phyloP scores from a whole-genome alignment of 768 basidiomycete genomes.

The Amanita muscaria region DNA sequence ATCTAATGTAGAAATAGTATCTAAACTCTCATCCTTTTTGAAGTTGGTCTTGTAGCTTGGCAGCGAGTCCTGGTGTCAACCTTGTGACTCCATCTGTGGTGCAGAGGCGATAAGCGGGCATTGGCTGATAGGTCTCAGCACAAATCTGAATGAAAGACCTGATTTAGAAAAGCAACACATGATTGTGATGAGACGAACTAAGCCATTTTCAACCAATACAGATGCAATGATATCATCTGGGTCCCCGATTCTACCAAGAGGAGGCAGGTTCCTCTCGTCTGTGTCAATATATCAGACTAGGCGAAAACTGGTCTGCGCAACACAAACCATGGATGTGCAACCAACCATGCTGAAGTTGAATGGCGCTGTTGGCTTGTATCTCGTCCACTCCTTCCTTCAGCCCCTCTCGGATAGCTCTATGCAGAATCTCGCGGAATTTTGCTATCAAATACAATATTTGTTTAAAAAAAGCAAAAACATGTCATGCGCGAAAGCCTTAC shows the following conservation, averaged over 20 bases:
- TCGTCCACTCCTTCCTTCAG: slow-evolving; percentile 55
- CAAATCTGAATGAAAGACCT: slow-evolving; percentile 36
- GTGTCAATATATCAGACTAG: background rate
- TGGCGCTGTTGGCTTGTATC: slow-evolving; percentile 53
- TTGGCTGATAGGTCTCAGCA: slow-evolving; percentile 68
- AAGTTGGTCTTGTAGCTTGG: slow-evolving; percentile 41
- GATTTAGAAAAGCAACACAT: background rate
- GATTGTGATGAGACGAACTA: slow-evolving; percentile 31
- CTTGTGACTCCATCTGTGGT: slow-evolving; percentile 64
- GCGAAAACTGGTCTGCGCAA: background rate
- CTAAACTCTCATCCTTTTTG: too few species aligned
- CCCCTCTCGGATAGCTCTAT: slow-evolving; percentile 47
- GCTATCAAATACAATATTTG: too few species aligned
- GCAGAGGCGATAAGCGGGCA: slow-evolving; percentile 79
- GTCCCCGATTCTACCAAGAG: slow-evolving; percentile 68
- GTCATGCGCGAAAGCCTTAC: slow-evolving; percentile 36
- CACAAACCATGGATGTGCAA: slow-evolving; percentile 67
- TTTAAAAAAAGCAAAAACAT: too few species aligned
- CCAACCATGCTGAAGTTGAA: slow-evolving; percentile 69
- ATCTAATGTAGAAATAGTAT: too few species aligned
- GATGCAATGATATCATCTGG: slow-evolving; percentile 79
- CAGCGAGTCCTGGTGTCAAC: slow-evolving; percentile 55
- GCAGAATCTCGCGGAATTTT: slow-evolving; percentile 49
- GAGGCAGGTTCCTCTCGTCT: slow-evolving; percentile 72
- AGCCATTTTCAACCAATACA: slow-evolving; percentile 62